A percentile compares a stretch with the other conserved stretches of the same genome.
Conservation (phyloP, 495 filamentous ascomycete genomes). For the Lepraria neglecta region DNA sequence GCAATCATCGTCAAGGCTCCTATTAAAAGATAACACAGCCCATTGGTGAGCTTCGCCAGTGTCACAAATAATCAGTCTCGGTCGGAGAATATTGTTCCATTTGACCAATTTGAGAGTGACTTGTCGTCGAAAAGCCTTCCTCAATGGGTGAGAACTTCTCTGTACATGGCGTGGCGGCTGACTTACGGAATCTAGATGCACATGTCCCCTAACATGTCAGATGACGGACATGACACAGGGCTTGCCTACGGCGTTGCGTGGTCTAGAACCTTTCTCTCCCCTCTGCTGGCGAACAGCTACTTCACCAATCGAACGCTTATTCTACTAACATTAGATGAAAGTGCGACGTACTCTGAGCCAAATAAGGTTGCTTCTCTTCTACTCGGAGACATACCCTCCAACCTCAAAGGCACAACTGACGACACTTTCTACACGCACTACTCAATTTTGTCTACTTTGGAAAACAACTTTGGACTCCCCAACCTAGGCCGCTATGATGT, state of each 20-base stretch:
- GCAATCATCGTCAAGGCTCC: background rate
- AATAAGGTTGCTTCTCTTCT: background rate
- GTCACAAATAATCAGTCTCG: slow-evolving; percentile 37
- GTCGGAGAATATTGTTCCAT: background rate
- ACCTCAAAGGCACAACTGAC: background rate
- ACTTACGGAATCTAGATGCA: slow-evolving; percentile 51
- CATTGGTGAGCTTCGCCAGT: slow-evolving; percentile 53
- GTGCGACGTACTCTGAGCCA: slow-evolving; percentile 43
- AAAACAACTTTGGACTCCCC: background rate
- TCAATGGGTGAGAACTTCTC: slow-evolving; percentile 51
- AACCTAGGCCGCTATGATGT: background rate
- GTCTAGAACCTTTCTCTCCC: slow-evolving; percentile 52
- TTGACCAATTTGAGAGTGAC: background rate
- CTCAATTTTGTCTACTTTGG: background rate
- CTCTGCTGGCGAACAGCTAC: slow-evolving; percentile 55
- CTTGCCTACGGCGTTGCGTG: slow-evolving; percentile 55
- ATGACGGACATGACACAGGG: slow-evolving; percentile 64
- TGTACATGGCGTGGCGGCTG: no score
- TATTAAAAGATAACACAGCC: slow-evolving; percentile 29
- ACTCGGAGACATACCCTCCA: background rate
- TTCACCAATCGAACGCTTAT: slow-evolving; percentile 66
- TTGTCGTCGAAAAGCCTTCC: slow-evolving; percentile 35
- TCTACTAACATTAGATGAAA: slow-evolving; percentile 64
- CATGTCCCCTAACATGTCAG: slow-evolving; percentile 71
- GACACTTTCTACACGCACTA: background rate